A percentile compares a stretch with the other conserved stretches of the same genome.
Conservation (phyloP, 2,329 filamentous ascomycete genomes). For the Dryadomyces quercus-mongolicae region DNA sequence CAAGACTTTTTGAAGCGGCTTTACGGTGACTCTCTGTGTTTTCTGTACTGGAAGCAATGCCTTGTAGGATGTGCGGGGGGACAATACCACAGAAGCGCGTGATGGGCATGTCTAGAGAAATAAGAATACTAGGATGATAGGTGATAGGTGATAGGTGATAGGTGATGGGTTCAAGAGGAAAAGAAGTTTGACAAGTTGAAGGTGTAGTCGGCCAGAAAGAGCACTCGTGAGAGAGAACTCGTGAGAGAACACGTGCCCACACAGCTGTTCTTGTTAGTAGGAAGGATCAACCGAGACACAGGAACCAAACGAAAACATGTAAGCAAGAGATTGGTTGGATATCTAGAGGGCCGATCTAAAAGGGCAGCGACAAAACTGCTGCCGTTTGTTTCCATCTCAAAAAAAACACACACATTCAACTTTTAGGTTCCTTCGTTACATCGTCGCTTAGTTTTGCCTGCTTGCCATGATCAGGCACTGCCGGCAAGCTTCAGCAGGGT, state of each 20-base stretch:
- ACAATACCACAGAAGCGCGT: slow-evolving; percentile 5
- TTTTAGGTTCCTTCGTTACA: background rate
- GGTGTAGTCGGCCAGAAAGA: no score
- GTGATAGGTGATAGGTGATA: background rate
- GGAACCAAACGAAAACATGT: no score
- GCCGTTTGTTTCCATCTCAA: background rate
- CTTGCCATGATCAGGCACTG: background rate
- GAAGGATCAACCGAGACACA: no score
- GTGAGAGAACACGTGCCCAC: background rate
- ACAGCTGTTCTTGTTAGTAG: no score
- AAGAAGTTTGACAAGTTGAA: no score
- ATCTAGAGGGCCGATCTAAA: background rate
- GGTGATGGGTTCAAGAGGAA: background rate
- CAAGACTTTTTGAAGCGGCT: slow-evolving; percentile 3
- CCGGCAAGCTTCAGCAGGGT: slow-evolving; percentile 18
- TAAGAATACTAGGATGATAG: background rate
- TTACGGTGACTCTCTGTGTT: slow-evolving; percentile 2
- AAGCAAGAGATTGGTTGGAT: no score
- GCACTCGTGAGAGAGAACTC: background rate
- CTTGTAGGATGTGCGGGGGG: slow-evolving; percentile 7
- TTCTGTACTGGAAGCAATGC: slow-evolving; percentile 2
- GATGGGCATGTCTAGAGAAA: background rate
- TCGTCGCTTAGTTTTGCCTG: background rate
- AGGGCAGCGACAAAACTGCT: background rate
- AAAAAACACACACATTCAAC: background rate